Evolutionary conservation across 2,329 filamentous ascomycete species (phyloP).

Genomic region (Diaporthe ilicicola): DNA sequence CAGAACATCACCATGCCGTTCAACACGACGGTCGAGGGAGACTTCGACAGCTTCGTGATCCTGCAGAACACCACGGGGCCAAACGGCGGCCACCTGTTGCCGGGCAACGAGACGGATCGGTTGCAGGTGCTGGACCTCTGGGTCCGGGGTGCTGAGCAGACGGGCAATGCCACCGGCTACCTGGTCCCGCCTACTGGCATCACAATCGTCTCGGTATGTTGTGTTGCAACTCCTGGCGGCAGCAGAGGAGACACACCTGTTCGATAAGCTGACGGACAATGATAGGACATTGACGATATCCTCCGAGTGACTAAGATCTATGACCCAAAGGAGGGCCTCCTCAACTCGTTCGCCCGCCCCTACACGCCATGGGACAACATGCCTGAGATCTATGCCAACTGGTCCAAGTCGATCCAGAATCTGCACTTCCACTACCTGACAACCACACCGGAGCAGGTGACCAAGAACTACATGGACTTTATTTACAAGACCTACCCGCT

Average conservation of each 20-base stretch:
- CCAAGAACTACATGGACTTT: slow-evolving; percentile 81
- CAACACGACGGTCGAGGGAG: slow-evolving; percentile 71
- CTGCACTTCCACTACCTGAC: slow-evolving; percentile 85
- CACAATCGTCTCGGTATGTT: slow-evolving; percentile 80
- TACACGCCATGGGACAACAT: slow-evolving; percentile 81
- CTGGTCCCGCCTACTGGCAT: slow-evolving; percentile 75
- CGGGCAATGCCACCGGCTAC: slow-evolving; percentile 79
- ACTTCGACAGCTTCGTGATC: slow-evolving; percentile 76
- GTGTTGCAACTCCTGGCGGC: slow-evolving; percentile 76
- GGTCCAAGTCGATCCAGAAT: slow-evolving; percentile 71
- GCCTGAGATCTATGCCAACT: slow-evolving; percentile 81
- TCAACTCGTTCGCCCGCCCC: slow-evolving; percentile 78
- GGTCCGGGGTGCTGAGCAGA: slow-evolving; percentile 65
- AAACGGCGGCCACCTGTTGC: slow-evolving; percentile 57
- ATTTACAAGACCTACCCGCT: slow-evolving; percentile 82
- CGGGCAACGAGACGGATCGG: slow-evolving; percentile 69
- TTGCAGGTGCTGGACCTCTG: slow-evolving; percentile 77
- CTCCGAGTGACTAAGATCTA: slow-evolving; percentile 76
- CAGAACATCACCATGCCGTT: slow-evolving; percentile 72
- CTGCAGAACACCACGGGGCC: slow-evolving; percentile 66
- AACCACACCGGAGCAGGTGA: slow-evolving; percentile 80
- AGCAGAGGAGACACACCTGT: background rate
- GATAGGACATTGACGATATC: slow-evolving; percentile 5
- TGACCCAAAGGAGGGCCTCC: slow-evolving; percentile 74
- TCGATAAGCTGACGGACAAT: background rate